Conservation (phyloP, 2,329 filamentous ascomycete genomes). For the Penicillium olsonii region DNA sequence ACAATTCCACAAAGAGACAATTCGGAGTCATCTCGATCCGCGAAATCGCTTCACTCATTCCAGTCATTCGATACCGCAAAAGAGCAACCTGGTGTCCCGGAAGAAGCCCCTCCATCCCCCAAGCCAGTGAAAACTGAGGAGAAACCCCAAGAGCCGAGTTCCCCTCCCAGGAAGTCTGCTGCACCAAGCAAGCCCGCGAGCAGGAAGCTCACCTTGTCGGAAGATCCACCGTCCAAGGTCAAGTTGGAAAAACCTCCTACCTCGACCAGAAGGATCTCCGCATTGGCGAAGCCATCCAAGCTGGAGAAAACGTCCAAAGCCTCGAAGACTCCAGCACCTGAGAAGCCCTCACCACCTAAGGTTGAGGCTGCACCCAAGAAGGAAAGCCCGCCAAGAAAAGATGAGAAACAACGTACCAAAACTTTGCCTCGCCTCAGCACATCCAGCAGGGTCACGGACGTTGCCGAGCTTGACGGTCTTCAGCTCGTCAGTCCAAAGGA, state of each 20-base stretch:
- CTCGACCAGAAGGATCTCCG: constrained; percentile 3
- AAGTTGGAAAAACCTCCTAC: background rate
- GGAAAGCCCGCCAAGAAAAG: constrained; percentile 2
- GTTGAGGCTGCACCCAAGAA: constrained; percentile 5
- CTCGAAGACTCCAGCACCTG: constrained; percentile 7
- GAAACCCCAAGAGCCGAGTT: background rate
- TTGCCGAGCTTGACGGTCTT: constrained; percentile 48
- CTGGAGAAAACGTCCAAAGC: background rate
- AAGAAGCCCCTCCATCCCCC: constrained; percentile 1
- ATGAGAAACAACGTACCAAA: constrained; percentile 4
- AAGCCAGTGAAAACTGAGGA: background rate
- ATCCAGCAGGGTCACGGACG: constrained; percentile 23
- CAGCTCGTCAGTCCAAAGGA: constrained; percentile 30
- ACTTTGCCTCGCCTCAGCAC: constrained; percentile 8
- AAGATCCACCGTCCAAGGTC: background rate
- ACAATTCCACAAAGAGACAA: constrained; percentile 21
- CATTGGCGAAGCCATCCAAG: constrained; percentile 6
- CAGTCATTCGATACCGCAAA: constrained; percentile 20
- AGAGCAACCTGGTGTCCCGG: background rate
- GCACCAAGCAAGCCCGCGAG: background rate
- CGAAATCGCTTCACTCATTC: constrained; percentile 18
- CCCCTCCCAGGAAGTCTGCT: background rate
- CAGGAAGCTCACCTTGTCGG: constrained; percentile 2
- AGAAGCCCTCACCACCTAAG: constrained; percentile 8
- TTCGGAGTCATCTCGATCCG: constrained; percentile 25